Conservation (phyloP, 192 early-diverging fungal genomes). For the Coemansia sp. region DNA sequence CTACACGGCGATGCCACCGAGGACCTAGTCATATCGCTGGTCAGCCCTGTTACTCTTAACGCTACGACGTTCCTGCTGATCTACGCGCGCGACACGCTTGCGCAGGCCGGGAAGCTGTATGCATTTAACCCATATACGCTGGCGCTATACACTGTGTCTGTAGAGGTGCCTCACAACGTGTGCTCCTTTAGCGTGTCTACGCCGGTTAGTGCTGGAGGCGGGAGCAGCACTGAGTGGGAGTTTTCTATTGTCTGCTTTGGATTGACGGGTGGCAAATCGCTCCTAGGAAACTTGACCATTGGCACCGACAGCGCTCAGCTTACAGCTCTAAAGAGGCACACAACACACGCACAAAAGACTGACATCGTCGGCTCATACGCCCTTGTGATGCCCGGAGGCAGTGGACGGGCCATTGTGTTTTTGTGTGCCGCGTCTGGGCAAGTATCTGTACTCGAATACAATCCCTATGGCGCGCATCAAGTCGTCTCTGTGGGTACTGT, state of each 20-base stretch:
- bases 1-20: conserved; percentile 21
- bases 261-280: conserved; percentile 13
- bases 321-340: conserved; percentile 10
- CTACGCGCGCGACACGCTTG: conserved; percentile 22
- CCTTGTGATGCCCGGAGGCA: conserved; percentile 11
- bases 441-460: conserved; percentile 31
- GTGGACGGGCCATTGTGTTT: conserved; percentile 19
- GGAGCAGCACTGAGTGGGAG: conserved; percentile 43
- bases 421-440: conserved; percentile 27
- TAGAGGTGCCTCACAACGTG: conserved; percentile 19
- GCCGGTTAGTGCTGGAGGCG: conserved; percentile 28
- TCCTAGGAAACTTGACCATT: conserved; percentile 35
- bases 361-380: conserved; percentile 8
- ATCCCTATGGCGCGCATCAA: conserved; percentile 20
- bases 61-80: conserved; percentile 21
- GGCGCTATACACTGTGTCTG: conserved; percentile 15
- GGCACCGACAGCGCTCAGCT: conserved; percentile 23
- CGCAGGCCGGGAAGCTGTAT: conserved; percentile 13
- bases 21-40: conserved; percentile 29
- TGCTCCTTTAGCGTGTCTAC: conserved; percentile 31
- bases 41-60: conserved; percentile 23
- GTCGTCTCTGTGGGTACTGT: conserved; percentile 3
- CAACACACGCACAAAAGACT: conserved; percentile 14
- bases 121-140: conserved; percentile 40
- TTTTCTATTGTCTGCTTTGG: conserved; percentile 39